Evolutionary conservation across 2,329 filamentous ascomycete genomes (phyloP), one percentile per base, ranked within the genome.

Genomic region (Microascus cirrosus): DNA sequence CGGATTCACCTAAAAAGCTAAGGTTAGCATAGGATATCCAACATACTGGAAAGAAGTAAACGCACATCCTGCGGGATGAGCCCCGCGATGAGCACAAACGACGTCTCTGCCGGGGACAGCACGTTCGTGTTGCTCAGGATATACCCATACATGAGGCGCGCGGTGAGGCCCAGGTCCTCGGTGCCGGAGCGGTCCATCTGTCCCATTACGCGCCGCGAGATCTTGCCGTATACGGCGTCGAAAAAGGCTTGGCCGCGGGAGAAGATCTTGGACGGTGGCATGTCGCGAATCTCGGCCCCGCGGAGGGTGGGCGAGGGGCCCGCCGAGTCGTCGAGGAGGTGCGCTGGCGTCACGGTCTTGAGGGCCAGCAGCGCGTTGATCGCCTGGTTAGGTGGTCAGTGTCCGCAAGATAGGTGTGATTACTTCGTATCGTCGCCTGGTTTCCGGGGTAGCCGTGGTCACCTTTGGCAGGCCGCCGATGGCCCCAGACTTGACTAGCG

Each of bases 391-490:
- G 45, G 12, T 24, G 3, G 5, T 22, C 20, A 3, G 12, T 6
- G 22, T 50, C 22, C 20, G 22, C 45, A 24, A 24, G 15, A 42
- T 25, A 11, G 35, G 54, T 28, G 1, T 45, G 24, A 15, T 18
- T 36, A 18, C 25, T 36, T 20, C 50, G 56, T 34, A 61, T 57
- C 56, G 53, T 55, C 36, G 51, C 34, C 51, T 28, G 22, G 42
- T n/a, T 15, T 3, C 10, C 34, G 13, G 28, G 34, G 28, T 11
- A 20, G 11, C 20, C 12, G 28, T n/a, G 6, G 25, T 53, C 67
- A 79, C 77, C 72, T 77, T 80, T 8, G 78, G 77, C 54, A 81
- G 63, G 1, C 78, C 77, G 18, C 73, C 73, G 50, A 81, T 71
- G 1, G 75, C 71, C 13, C 73, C 71, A 8, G 71, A 70, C 62